Conservation (phyloP, 2,329 filamentous ascomycete genomes). For the Didymosphaeria variabile region DNA sequence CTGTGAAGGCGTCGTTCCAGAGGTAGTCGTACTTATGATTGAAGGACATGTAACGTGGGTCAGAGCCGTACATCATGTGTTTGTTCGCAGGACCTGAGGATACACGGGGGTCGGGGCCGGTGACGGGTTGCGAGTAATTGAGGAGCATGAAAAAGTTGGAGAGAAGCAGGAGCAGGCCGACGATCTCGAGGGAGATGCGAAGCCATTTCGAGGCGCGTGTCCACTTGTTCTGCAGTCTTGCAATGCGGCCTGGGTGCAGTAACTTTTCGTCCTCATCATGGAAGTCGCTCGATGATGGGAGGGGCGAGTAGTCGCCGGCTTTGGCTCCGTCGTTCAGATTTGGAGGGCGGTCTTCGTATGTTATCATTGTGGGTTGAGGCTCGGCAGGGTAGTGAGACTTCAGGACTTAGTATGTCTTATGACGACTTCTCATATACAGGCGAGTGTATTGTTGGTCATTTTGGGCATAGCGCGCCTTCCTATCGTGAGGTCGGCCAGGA, state of each 20-base stretch:
- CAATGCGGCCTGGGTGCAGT: background rate
- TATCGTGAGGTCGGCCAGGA: too few relatives aligned
- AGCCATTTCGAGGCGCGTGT: background rate
- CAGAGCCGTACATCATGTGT: conserved; percentile 3
- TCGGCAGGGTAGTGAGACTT: background rate
- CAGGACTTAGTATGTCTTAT: too few relatives aligned
- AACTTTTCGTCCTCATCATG: conserved; percentile 4
- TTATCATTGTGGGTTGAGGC: background rate
- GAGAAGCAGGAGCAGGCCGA: background rate
- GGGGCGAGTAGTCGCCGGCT: conserved; percentile 1
- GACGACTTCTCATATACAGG: background rate
- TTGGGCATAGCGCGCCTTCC: background rate
- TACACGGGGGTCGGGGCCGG: conserved; percentile 1
- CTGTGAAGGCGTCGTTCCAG: conserved; percentile 2
- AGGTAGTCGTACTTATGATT: conserved; percentile 9
- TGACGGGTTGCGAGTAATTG: conserved; percentile 4
- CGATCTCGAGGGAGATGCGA: background rate
- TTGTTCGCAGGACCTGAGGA: conserved; percentile 6
- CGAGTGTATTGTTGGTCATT: background rate
- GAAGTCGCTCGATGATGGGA: conserved; percentile 1
- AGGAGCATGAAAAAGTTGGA: conserved; percentile 3
- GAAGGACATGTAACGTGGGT: conserved; percentile 4
- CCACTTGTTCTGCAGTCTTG: background rate
- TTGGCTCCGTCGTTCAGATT: background rate
- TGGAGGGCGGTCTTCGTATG: background rate